A percentile compares a stretch with the other conserved stretches of the same genome.
phyloP scores from a whole-genome alignment of 2,329 filamentous ascomycete genomes.

The Clarireedia paspali region DNA sequence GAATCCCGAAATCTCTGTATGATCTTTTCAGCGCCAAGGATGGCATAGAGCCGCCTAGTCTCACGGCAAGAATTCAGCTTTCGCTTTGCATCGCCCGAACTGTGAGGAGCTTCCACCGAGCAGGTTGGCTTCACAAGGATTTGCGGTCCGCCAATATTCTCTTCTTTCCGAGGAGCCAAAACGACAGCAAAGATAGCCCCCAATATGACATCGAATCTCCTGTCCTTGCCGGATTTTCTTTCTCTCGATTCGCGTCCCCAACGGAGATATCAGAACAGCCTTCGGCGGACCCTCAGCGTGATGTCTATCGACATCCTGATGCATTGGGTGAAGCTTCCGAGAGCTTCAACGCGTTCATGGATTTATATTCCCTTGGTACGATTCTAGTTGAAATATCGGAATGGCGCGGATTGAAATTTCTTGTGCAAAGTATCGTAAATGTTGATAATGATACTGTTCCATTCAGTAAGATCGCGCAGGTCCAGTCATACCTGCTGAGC shows the following conservation, averaged over 20 bases:
- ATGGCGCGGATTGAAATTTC: neutral
- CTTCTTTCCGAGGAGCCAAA: conserved; percentile 9
- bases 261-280: neutral
- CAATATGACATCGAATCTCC: neutral
- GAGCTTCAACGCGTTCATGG: neutral
- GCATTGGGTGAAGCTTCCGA: neutral
- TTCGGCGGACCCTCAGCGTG: neutral
- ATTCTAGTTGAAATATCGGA: neutral
- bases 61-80: conserved; percentile 10
- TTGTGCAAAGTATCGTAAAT: neutral
- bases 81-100: conserved; percentile 11
- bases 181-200: neutral
- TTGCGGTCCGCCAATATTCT: conserved; percentile 15
- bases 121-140: conserved; percentile 18
- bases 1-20: neutral
- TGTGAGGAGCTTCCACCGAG: conserved; percentile 12
- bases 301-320: conserved; percentile 1
- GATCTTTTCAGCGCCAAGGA: conserved; percentile 1
- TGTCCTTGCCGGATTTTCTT: conserved; percentile 1
- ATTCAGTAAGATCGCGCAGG: neutral
- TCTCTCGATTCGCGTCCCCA: neutral
- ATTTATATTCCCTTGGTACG: conserved; percentile 1
- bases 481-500: neutral
- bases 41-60: neutral
- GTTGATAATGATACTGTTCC: neutral